Evolutionary conservation across 2,329 filamentous ascomycete species (phyloP).

Genomic region (Teratosphaeriaceae sp.): DNA sequence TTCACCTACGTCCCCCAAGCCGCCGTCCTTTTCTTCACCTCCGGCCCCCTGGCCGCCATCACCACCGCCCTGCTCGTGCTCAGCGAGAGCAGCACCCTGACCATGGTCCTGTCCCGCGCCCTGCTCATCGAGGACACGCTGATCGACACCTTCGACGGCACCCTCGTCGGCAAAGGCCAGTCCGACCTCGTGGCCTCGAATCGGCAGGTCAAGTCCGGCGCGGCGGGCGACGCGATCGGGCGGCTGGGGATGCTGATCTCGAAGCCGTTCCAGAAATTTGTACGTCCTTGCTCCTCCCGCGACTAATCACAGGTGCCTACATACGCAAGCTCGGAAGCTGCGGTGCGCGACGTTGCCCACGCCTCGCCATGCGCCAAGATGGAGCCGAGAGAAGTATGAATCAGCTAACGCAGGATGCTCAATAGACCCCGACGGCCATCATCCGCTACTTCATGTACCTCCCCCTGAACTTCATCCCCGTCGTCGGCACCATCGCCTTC

Average conservation of each 20-base stretch:
- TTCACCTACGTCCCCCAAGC: slow-evolving; percentile 83
- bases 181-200: slow-evolving; percentile 64
- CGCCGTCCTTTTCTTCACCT: slow-evolving; percentile 74
- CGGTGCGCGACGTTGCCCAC: too few relatives aligned
- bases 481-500: slow-evolving; percentile 78
- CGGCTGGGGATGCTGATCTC: slow-evolving; percentile 52
- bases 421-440: slow-evolving; percentile 47
- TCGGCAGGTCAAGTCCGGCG: slow-evolving; percentile 58
- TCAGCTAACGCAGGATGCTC: too few relatives aligned
- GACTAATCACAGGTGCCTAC: neutral
- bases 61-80: slow-evolving; percentile 62
- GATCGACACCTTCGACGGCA: slow-evolving; percentile 82
- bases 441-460: slow-evolving; percentile 78
- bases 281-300: slow-evolving; percentile 37
- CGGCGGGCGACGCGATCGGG: slow-evolving; percentile 45
- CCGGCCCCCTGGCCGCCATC: slow-evolving; percentile 72
- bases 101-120: slow-evolving; percentile 53
- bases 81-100: slow-evolving; percentile 44
- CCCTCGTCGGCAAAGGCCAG: slow-evolving; percentile 48
- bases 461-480: slow-evolving; percentile 86
- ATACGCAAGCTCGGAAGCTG: too few relatives aligned
- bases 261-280: slow-evolving; percentile 44
- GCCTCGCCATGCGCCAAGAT: too few relatives aligned
- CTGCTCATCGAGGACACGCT: slow-evolving; percentile 78
- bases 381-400: too few relatives aligned